Base-by-base conservation (phyloP, 1,139 yeast species). In the Starmera stellimalicola region DNA sequence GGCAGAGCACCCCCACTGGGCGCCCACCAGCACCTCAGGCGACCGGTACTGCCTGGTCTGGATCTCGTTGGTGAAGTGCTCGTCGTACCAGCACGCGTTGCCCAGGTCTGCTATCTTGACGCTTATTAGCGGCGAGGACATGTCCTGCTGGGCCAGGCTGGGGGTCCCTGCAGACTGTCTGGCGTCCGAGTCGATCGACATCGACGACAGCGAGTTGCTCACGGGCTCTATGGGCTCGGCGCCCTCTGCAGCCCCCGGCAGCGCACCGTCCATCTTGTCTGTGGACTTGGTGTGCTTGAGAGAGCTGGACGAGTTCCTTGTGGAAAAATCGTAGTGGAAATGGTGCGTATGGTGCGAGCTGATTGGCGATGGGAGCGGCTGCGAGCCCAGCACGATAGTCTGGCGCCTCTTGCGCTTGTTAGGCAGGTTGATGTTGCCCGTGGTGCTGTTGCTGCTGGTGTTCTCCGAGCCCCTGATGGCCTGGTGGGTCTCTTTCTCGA, bases 301-400 rank as follows among this genome's bases (percentile, higher is more conserved):
- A n/a, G n/a, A n/a, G n/a, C n/a, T n/a, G n/a, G n/a, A n/a, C n/a
- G n/a, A n/a, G n/a, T n/a, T n/a, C n/a, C n/a, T n/a, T n/a, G n/a
- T n/a, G n/a, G n/a, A n/a, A n/a, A n/a, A n/a, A n/a, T n/a, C n/a
- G n/a, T n/a, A 8, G 11, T 22, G 11, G 25, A 22, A 22, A 22
- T 22, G 11, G 12, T 22, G 12, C 11, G 25, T 22, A n/a, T 55
- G 55, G 4, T 59, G 64, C 0, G 75, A 65, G 41, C 73, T 64
- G 38, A 82, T 62, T 3, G 94, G 91, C 1, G 88, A 77, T 1
- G 94, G 93, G 34, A 84, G 60, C 11, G 95, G 94, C 51, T 81
- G 91, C 0, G 91, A 79, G 2, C 91, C 95, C 0, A 94, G 83
- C 32, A 88, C 79, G 27, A 85, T 59, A 0, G 94, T 77, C 41